Base-by-base conservation (phyloP, 2,329 filamentous ascomycete genomes). In the Raffaelea albimanens region DNA sequence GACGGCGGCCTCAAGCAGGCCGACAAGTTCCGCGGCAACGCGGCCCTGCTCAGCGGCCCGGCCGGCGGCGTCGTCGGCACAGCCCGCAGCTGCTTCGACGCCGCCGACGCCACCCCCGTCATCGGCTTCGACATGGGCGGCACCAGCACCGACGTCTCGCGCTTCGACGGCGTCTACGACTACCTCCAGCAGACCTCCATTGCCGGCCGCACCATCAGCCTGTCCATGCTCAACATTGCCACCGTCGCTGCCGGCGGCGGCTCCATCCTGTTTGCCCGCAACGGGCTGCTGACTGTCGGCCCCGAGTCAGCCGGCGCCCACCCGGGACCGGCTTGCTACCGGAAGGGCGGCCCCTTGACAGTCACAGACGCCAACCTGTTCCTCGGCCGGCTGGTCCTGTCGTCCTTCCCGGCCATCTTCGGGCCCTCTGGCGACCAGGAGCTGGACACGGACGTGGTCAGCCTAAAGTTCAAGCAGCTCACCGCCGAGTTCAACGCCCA, bases 221-320 rank as follows among this genome's bases (percentile, higher is more conserved):
- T 85, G 0, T 89, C 90, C 0, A 88, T 95, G 59, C 75, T 95
- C 1, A 88, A 95, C 59, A 95, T 95, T 67, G 95, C 94, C 63
- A 96, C 90, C 0, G 90, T 96, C 1, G 89, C 89, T 5, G 89
- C 90, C 3, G 89, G 89, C 40, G 89, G 89, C 53, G 87, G 87
- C 9, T 52, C 52, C 8, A 70, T 80, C 16, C 67, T 89, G 0
- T 82, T 81, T 59, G 84, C 76, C 70, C 73, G 73, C 45, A 85
- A 85, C 48, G 81, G 78, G 55, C 82, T 70, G 1, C 83, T 83
- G 0, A 77, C 85, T 4, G 85, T 86, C 57, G 83, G 83, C 0
- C 86, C 87, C 11, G 83, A 86, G 56, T 81, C 76, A 39, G 79
- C 80, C 3, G 74, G 76, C 38, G 80, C 81, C 19, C 76, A 83